Evolutionary conservation across 2,329 filamentous ascomycete species (phyloP).

Genomic region (Metarhizium rileyi): DNA sequence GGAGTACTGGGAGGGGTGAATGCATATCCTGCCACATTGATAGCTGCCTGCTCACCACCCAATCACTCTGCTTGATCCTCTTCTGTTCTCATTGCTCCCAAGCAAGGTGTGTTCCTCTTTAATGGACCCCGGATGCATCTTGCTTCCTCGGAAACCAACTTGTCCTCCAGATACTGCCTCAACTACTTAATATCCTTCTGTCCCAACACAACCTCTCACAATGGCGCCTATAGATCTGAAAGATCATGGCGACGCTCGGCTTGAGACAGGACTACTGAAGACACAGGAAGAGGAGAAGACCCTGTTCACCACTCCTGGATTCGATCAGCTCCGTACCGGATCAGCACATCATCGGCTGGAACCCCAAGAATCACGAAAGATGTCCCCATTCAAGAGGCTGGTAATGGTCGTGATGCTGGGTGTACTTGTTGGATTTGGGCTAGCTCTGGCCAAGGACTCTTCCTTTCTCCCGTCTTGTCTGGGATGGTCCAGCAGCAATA

Average conservation of each 20-base stretch:
- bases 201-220: background rate
- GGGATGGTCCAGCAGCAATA: conserved; percentile 1
- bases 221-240: conserved; percentile 10
- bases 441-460: conserved; percentile 8
- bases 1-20: conserved; percentile 1
- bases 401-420: conserved; percentile 13
- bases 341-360: background rate
- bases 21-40: too few relatives aligned
- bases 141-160: background rate
- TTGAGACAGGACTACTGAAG: conserved; percentile 16
- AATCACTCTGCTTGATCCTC: background rate
- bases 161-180: background rate
- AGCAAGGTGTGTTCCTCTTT: background rate
- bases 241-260: conserved; percentile 5
- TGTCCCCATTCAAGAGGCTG: conserved; percentile 11
- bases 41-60: background rate
- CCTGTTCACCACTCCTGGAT: conserved; percentile 4
- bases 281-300: conserved; percentile 15
- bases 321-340: background rate
- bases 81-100: background rate
- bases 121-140: background rate
- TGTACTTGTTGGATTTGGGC: conserved; percentile 17
- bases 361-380: conserved; percentile 3
- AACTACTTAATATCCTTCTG: background rate
- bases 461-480: background rate